Percentiles rank a stretch among this genome's conserved stretches.
phyloP scores from a whole-genome alignment of 75 land plant species.

The Sequoiadendron giganteum region DNA sequence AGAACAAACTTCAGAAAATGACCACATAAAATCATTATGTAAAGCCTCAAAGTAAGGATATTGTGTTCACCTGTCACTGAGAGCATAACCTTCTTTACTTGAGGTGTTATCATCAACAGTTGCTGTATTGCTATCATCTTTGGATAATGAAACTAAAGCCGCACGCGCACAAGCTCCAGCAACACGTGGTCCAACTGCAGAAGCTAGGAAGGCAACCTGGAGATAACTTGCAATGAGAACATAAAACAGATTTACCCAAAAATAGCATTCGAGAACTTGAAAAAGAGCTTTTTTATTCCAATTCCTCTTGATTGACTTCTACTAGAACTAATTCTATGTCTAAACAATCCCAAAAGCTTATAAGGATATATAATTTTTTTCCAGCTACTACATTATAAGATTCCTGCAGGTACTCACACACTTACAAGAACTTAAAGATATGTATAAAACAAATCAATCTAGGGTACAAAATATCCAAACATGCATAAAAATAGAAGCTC shows the following conservation, averaged over 20 bases:
- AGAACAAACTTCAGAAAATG: slow-evolving; percentile 3
- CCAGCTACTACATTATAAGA: neutral
- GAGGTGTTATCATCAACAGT: slow-evolving; percentile 6
- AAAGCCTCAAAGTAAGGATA: neutral
- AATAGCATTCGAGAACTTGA: neutral
- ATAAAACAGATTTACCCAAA: neutral
- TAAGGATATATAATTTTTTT: neutral
- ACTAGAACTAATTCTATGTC: neutral
- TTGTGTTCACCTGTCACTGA: slow-evolving; percentile 28
- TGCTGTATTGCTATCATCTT: slow-evolving; percentile 16
- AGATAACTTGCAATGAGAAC: slow-evolving; percentile 2
- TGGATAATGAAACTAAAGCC: slow-evolving; percentile 53
- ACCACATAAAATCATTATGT: neutral
- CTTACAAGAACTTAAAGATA: neutral
- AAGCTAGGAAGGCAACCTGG: slow-evolving; percentile 89
- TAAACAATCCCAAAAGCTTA: neutral
- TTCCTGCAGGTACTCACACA: neutral
- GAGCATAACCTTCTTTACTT: slow-evolving; percentile 20
- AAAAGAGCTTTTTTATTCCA: neutral
- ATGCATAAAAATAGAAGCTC: neutral
- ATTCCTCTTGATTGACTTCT: neutral
- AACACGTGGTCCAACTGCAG: slow-evolving; percentile 89
- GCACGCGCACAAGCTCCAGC: slow-evolving; percentile 95
- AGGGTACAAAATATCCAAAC: neutral
- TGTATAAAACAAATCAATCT: neutral